Conservation (phyloP, 495 filamentous ascomycete species). For the Hypoxylon crocopeplum region DNA sequence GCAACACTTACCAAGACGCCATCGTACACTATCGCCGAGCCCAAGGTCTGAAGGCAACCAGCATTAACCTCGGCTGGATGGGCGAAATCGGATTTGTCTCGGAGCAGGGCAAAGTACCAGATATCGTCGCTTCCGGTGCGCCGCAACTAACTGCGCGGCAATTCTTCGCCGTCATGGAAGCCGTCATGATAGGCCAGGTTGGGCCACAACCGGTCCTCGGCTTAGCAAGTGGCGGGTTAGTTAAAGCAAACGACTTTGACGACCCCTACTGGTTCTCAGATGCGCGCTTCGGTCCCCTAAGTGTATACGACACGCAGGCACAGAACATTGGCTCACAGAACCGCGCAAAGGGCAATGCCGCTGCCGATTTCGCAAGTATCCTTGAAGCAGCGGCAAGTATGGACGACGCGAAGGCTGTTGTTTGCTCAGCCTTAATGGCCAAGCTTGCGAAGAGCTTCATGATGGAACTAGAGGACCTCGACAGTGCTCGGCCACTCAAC, state of each 20-base stretch:
- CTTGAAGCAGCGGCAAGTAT: slow-evolving; percentile 24
- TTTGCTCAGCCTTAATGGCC: slow-evolving; percentile 34
- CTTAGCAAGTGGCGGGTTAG: slow-evolving; percentile 38
- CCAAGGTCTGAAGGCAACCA: slow-evolving; percentile 46
- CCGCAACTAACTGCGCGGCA: slow-evolving; percentile 32
- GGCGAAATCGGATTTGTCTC: slow-evolving; percentile 42
- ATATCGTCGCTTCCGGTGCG: slow-evolving; percentile 35
- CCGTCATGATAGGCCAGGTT: slow-evolving; percentile 29
- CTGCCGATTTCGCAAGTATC: slow-evolving; percentile 31
- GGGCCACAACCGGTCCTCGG: slow-evolving; percentile 37
- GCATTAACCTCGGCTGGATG: slow-evolving; percentile 56
- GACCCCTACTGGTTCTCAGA: slow-evolving; percentile 55
- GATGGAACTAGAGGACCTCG: slow-evolving; percentile 41
- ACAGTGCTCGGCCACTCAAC: slow-evolving; percentile 37
- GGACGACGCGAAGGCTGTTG: slow-evolving; percentile 28
- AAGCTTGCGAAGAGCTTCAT: slow-evolving; percentile 41
- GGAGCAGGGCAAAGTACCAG: slow-evolving; percentile 38
- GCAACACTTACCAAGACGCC: slow-evolving; percentile 61
- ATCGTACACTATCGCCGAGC: slow-evolving; percentile 46
- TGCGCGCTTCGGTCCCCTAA: slow-evolving; percentile 51
- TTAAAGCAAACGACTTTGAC: slow-evolving; percentile 42
- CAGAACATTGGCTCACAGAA: slow-evolving; percentile 21
- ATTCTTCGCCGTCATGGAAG: slow-evolving; percentile 33
- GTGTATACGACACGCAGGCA: slow-evolving; percentile 40
- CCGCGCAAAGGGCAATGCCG: slow-evolving; percentile 6